Conservation (phyloP, 345 rosid genomes). For the Gossypium australe region DNA sequence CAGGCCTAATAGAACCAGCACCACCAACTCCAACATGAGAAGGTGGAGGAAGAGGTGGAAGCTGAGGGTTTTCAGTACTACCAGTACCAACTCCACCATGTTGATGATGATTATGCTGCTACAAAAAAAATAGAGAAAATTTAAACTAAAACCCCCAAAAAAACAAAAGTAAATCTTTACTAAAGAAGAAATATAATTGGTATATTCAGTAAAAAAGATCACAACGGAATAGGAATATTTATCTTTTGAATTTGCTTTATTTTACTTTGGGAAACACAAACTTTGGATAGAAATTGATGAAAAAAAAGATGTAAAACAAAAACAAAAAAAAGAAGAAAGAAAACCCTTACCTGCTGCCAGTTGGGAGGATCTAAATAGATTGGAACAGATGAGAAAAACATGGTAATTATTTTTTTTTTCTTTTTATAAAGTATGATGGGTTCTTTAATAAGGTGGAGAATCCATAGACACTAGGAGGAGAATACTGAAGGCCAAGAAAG, state of each 20-base stretch:
- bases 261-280: background rate
- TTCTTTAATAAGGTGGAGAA: constrained; percentile 70
- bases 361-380: constrained; percentile 61
- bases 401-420: constrained; percentile 29
- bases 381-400: constrained; percentile 71
- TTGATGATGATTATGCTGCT: constrained; percentile 40
- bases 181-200: constrained; percentile 22
- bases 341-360: constrained; percentile 59
- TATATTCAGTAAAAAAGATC: constrained; percentile 40
- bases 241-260: constrained; percentile 26
- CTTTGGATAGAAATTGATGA: constrained; percentile 22
- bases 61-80: constrained; percentile 31
- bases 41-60: constrained; percentile 41
- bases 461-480: constrained; percentile 29
- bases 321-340: background rate
- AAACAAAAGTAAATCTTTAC: constrained; percentile 4
- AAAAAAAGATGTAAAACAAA: constrained; percentile 14
- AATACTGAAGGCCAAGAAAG: constrained; percentile 37
- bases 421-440: constrained; percentile 61
- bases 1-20: constrained; percentile 46
- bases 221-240: constrained; percentile 52
- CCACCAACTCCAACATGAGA: constrained; percentile 22
- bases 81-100: constrained; percentile 9
- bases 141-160: too few species aligned
- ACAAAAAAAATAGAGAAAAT: constrained; percentile 10